Evolutionary conservation across 352 stramenopile species (phyloP).

Genomic region (Saprolegnia diclina): DNA sequence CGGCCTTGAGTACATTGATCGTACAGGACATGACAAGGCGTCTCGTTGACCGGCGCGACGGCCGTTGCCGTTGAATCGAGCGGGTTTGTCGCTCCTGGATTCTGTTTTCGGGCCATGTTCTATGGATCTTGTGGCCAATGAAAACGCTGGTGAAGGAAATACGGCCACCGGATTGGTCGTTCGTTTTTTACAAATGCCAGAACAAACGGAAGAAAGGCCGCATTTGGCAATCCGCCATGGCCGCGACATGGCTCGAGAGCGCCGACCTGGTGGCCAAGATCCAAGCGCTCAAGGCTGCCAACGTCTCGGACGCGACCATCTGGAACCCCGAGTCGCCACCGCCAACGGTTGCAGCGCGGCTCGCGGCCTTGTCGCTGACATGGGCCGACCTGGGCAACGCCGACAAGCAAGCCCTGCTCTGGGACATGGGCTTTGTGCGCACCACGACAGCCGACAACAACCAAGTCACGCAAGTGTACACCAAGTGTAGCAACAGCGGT

Average conservation of each 20-base stretch:
- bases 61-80: no score
- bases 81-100: no score
- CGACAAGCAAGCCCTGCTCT: constrained; percentile 19
- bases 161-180: no score
- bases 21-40: no score
- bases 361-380: not conserved
- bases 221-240: not conserved
- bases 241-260: constrained; percentile 14
- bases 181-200: no score
- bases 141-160: no score
- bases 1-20: no score
- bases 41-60: no score
- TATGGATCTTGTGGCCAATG: no score
- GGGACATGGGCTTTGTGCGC: constrained; percentile 21
- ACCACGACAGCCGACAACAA: not conserved
- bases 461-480: constrained; percentile 17
- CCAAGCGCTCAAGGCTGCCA: not conserved
- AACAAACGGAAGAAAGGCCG: no score
- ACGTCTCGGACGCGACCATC: not conserved
- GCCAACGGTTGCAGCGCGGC: not conserved
- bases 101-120: no score
- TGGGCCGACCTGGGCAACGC: constrained; percentile 3
- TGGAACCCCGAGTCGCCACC: not conserved
- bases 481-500: not conserved
- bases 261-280: constrained; percentile 11